Evolutionary conservation across 2,329 filamentous ascomycete genomes (phyloP).

Genomic region (Neodidymelliopsis sp.): DNA sequence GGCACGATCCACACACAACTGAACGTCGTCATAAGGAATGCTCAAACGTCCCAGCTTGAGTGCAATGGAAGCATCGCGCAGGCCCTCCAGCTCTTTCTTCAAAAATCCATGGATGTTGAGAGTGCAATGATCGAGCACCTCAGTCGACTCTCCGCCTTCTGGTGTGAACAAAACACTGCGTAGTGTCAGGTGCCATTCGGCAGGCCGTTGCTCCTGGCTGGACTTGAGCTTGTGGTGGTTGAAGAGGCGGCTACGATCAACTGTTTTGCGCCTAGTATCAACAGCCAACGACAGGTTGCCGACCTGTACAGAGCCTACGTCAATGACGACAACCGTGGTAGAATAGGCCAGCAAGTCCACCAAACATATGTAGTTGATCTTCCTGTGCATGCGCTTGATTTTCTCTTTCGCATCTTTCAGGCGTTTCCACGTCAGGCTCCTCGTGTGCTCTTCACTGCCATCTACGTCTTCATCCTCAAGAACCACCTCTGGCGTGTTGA

Average conservation of each 20-base stretch:
- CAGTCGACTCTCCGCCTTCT: constrained; percentile 82
- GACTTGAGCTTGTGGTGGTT: constrained; percentile 63
- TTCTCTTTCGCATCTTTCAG: constrained; percentile 82
- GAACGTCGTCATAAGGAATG: constrained; percentile 87
- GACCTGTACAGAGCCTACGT: constrained; percentile 84
- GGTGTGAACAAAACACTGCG: constrained; percentile 89
- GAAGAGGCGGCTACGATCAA: constrained; percentile 88
- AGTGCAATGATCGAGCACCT: constrained; percentile 85
- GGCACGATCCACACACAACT: constrained; percentile 66
- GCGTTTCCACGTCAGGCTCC: constrained; percentile 71
- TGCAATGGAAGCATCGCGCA: constrained; percentile 88
- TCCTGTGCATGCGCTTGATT: constrained; percentile 84
- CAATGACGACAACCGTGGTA: constrained; percentile 76
- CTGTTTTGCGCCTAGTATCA: constrained; percentile 89
- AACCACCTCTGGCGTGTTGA: constrained; percentile 28
- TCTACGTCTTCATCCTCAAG: constrained; percentile 40
- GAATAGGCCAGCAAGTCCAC: constrained; percentile 88
- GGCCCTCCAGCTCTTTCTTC: constrained; percentile 82
- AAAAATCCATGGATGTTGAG: constrained; percentile 92
- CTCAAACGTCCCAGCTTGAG: constrained; percentile 91
- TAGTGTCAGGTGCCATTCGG: constrained; percentile 91
- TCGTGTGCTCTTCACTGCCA: constrained; percentile 62
- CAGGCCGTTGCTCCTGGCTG: constrained; percentile 72
- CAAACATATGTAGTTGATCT: constrained; percentile 87
- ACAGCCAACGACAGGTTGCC: constrained; percentile 86